phyloP scores from a whole-genome alignment of 768 basidiomycete species.

The Mycena epipterygia region DNA sequence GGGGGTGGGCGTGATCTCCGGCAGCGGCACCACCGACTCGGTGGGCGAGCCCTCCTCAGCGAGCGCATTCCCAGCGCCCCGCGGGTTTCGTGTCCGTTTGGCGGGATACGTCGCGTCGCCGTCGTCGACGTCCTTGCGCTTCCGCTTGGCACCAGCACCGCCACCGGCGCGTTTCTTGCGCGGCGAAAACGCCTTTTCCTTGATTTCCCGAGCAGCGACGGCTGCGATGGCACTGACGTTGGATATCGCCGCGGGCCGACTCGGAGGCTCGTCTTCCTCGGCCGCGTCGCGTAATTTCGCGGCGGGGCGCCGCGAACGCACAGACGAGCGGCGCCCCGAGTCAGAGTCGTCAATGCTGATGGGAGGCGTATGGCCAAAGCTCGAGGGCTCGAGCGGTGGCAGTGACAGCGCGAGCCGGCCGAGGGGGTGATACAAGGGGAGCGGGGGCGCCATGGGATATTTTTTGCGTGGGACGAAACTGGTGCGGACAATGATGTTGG shows the following conservation, averaged over 20 bases:
- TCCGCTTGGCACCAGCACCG: slow-evolving; percentile 61
- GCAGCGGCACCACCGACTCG: slow-evolving; percentile 40
- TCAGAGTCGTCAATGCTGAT: slow-evolving; percentile 58
- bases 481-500: slow-evolving; percentile 34
- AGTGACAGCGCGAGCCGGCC: slow-evolving; percentile 75
- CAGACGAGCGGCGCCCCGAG: slow-evolving; percentile 54
- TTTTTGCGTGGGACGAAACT: slow-evolving; percentile 26
- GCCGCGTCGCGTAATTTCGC: slow-evolving; percentile 64
- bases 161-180: slow-evolving; percentile 37
- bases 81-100: slow-evolving; percentile 70
- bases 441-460: slow-evolving; percentile 52
- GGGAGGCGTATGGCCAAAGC: slow-evolving; percentile 68
- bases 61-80: slow-evolving; percentile 52
- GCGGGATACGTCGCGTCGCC: slow-evolving; percentile 80
- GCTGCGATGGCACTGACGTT: slow-evolving; percentile 35
- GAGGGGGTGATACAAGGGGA: slow-evolving; percentile 79
- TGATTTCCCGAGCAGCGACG: slow-evolving; percentile 40
- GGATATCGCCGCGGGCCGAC: slow-evolving; percentile 27
- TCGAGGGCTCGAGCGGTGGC: slow-evolving; percentile 70
- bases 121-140: slow-evolving; percentile 71
- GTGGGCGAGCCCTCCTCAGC: slow-evolving; percentile 59
- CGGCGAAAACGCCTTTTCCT: slow-evolving; percentile 28
- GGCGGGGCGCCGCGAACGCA: slow-evolving; percentile 60
- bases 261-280: slow-evolving; percentile 52
- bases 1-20: slow-evolving; percentile 42